Conservation (phyloP, 805 yeast genomes). For the Komagataella pseudopastoris region DNA sequence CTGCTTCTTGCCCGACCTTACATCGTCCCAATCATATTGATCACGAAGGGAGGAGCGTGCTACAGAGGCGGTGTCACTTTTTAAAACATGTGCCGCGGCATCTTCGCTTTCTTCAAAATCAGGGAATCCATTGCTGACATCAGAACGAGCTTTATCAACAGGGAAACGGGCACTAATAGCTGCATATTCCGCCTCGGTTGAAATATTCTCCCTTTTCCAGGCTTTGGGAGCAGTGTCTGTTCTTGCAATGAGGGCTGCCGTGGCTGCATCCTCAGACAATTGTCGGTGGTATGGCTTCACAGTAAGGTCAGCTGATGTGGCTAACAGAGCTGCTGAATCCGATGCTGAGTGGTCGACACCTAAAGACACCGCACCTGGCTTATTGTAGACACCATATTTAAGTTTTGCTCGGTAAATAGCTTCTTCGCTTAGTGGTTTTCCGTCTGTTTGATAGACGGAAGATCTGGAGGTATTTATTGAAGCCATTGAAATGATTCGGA, state of each 20-base stretch:
- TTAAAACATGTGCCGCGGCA: conserved; percentile 30
- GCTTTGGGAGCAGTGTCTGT: conserved; percentile 31
- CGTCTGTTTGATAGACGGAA: conserved; percentile 51
- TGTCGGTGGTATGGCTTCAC: conserved; percentile 53
- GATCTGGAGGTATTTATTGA: conserved; percentile 12
- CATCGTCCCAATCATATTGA: conserved; percentile 27
- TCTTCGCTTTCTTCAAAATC: conserved; percentile 21
- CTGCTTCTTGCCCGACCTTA: conserved; percentile 24
- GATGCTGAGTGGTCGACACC: conserved; percentile 63
- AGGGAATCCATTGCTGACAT: conserved; percentile 5
- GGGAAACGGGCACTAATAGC: conserved; percentile 20
- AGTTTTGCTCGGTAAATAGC: conserved; percentile 65
- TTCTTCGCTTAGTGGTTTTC: conserved; percentile 59
- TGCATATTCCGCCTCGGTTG: conserved; percentile 34
- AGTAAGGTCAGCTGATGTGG: conserved; percentile 50
- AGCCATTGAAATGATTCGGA: neutral
- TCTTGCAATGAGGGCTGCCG: conserved; percentile 42
- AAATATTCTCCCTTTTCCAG: conserved; percentile 32
- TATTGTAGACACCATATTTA: conserved; percentile 49
- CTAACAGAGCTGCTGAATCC: conserved; percentile 67
- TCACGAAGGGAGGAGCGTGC: conserved; percentile 25
- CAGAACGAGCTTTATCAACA: neutral
- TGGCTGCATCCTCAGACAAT: conserved; percentile 49
- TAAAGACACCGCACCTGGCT: conserved; percentile 34
- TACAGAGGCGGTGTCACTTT: conserved; percentile 12